Conservation (phyloP, 169 alveolate species). For the Besnoitia besnoiti region DNA sequence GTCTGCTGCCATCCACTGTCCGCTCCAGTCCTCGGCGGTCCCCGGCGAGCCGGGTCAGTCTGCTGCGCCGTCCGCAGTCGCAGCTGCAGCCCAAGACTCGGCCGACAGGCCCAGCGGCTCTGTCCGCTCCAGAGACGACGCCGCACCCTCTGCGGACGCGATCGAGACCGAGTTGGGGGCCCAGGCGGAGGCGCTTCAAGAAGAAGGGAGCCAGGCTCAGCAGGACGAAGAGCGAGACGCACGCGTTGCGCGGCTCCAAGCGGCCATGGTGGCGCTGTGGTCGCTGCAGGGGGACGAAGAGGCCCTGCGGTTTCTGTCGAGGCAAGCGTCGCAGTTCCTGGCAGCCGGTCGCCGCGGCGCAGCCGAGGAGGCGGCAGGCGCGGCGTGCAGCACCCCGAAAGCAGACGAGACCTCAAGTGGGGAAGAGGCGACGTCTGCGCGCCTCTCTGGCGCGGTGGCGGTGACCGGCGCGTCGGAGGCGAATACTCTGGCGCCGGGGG, state of each 20-base stretch:
- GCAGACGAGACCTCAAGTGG: too few species aligned
- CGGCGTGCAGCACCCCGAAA: too few species aligned
- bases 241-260: not conserved
- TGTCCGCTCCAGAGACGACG: not conserved
- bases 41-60: not conserved
- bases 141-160: not conserved
- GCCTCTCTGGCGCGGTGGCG: too few species aligned
- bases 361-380: too few species aligned
- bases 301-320: not conserved
- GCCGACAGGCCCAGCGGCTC: not conserved
- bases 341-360: not conserved
- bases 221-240: not conserved
- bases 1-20: not conserved
- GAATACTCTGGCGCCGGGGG: too few species aligned
- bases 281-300: not conserved
- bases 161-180: not conserved
- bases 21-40: not conserved
- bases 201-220: too few species aligned
- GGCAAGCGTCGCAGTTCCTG: not conserved
- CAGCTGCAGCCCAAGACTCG: too few species aligned
- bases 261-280: not conserved
- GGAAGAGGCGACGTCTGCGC: too few species aligned
- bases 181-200: not conserved
- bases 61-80: too few species aligned
- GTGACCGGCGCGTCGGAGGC: too few species aligned